Base-by-base conservation (phyloP, 2,329 filamentous ascomycete genomes). In the Bipolaris victoriae region DNA sequence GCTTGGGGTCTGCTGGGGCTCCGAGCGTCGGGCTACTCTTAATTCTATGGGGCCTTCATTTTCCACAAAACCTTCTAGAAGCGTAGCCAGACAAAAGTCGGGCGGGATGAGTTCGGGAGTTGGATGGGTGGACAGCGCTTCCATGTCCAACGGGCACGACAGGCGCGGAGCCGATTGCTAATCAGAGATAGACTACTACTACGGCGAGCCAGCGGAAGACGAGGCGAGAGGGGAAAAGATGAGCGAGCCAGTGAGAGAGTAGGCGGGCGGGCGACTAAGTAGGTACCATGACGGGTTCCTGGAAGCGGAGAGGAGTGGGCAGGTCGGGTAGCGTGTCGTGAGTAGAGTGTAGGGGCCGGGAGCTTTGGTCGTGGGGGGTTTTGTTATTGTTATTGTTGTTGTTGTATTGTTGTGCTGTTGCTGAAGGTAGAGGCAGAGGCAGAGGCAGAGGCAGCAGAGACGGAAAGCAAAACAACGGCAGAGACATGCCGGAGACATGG, bases 1-100 rank as follows among this genome's bases (percentile, higher is more conserved):
- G 57, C 55, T 13, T 44, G 31, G 55, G 45, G 47, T 57, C 56
- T 44, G 62, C 61, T 47, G 60, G 57, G 57, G 62, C 63, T 59
- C 60, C 66, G 57, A 60, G 59, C 62, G 53, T 52, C 47, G 52
- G 54, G 49, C 57, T 43, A 48, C 45, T 45, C 33, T 64, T 60
- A 58, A 58, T 59, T 55, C 63, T 56, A 65, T 47, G 63, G 64
- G 62, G 64, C 65, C 69, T 66, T 66, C 64, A 70, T 69, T 65
- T 75, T 73, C 68, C 57, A 67, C 63, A 66, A 59, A 57, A 56
- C 60, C 72, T 77, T 77, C 74, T 76, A 73, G 74, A 77, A 77
- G 62, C 63, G 65, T 49, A 61, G 67, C 70, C 71, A 74, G 70
- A 66, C 63, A 65, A 55, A 60, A 44, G 54, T 57, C 37, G 54